These are phyloP conservation scores for Botryotinia convoluta DNA, from an alignment of 2,329 filamentous ascomycete genomes.

Conservation along the genomic window DNA sequence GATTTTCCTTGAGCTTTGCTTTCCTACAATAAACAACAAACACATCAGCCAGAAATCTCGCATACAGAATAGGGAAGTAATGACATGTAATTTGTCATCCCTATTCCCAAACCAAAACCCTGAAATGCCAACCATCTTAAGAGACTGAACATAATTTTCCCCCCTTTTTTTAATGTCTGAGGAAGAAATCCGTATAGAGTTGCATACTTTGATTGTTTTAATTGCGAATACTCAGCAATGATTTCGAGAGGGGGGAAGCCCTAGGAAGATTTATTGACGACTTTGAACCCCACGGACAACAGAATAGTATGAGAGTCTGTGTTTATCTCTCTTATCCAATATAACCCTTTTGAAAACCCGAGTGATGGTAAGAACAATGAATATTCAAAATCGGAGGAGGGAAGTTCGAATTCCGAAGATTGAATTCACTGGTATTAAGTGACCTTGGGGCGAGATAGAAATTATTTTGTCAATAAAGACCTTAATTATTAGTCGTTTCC, in stretches of 20 bases:
- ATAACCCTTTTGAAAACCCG: not conserved
- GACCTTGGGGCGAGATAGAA: not conserved
- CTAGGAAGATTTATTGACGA: constrained; percentile 17
- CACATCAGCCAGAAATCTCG: constrained; percentile 17
- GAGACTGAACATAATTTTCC: constrained; percentile 8
- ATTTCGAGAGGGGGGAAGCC: constrained; percentile 11
- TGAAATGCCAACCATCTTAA: constrained; percentile 13
- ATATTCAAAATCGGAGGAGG: constrained; percentile 4
- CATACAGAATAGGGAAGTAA: constrained; percentile 18
- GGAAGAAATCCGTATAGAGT: not conserved
- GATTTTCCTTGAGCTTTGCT: constrained; percentile 5
- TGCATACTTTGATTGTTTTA: constrained; percentile 12
- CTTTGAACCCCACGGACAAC: constrained; percentile 16
- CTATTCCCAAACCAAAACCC: constrained; percentile 15
- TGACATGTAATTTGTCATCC: constrained; percentile 21
- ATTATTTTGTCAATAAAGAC: constrained; percentile 7
- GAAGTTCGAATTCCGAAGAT: not conserved
- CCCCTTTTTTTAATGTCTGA: constrained; percentile 1
- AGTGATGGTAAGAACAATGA: not conserved
- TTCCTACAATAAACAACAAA: constrained; percentile 18
- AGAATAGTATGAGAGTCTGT: constrained; percentile 7
- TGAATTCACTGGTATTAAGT: not conserved
- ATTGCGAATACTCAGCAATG: constrained; percentile 15
- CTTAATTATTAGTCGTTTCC: not conserved
- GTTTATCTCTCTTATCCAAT: constrained; percentile 17